Conservation (phyloP, 176 grass and related monocot genomes). For the Guadua angustifolia region DNA sequence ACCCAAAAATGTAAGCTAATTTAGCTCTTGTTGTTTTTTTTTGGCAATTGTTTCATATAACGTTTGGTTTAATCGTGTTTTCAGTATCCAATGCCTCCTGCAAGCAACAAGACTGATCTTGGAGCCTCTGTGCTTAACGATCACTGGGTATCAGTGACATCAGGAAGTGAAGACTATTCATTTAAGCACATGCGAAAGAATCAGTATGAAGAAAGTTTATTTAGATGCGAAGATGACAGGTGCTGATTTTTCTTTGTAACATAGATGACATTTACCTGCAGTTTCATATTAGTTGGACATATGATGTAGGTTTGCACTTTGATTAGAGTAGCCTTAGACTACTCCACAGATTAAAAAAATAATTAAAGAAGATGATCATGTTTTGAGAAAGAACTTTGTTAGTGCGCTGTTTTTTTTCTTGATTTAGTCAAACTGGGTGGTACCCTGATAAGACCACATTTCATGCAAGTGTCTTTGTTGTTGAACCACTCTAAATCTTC, state of each 20-base stretch:
- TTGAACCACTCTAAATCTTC: constrained; percentile 22
- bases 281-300: background rate
- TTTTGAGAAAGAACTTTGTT: background rate
- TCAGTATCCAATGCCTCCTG: constrained; percentile 84
- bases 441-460: background rate
- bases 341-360: constrained; percentile 1
- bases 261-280: background rate
- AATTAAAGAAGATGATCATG: background rate
- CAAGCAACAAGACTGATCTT: constrained; percentile 81
- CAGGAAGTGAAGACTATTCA: constrained; percentile 99
- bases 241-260: constrained; percentile 37
- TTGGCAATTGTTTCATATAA: constrained; percentile 25
- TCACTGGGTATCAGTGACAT: constrained; percentile 97
- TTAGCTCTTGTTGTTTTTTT: background rate
- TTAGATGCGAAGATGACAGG: constrained; percentile 99
- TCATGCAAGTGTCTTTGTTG: constrained; percentile 16
- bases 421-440: background rate
- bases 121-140: constrained; percentile 88
- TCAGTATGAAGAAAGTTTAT: constrained; percentile 99
- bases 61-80: constrained; percentile 33
- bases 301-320: constrained; percentile 22
- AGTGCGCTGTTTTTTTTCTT: background rate
- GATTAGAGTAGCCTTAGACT: constrained; percentile 10
- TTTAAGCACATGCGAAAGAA: constrained; percentile 99
- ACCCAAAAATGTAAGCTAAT: constrained; percentile 81